Evolutionary conservation across 2,329 filamentous ascomycete genomes (phyloP), one percentile per base, ranked within the genome.

Genomic region (Stagonosporopsis vannaccii): DNA sequence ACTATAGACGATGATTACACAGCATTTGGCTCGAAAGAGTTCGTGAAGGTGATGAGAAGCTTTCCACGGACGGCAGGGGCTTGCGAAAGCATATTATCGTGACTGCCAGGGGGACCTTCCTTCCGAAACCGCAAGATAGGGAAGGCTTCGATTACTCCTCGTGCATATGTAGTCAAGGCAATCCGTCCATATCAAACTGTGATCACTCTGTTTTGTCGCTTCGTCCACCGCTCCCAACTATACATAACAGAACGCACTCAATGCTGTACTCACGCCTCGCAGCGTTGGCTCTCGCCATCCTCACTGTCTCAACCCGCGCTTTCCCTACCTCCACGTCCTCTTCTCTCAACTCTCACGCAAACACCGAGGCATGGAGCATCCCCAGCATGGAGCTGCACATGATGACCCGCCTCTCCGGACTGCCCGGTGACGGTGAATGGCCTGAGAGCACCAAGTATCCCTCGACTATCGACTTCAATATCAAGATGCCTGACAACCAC

Each of bases 371-470:
- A 48, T 71, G 64, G 64, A 44, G 25, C 19, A 70, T 72, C 25
- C 49, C 67, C 11, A 44, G 39, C 32, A 54, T 72, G 12, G 30
- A 63, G 22, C 64, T 67, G 36, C 70, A 73, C 58, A 71, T 70
- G 59, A 70, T 74, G 69, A 63, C 49, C 39, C 23, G 11, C 6
- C 44, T 57, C 49, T 63, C 64, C 6, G 70, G 70, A 8, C 41
- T 69, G 7, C 65, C 64, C 5, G 62, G 62, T 41, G 59, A 57
- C 32, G 39, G 33, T 8, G 35, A 36, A 1, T 73, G 70, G 70
- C 68, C 69, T 8, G 48, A 51, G 0, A n/a, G 26, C 17, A 30
- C 39, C 7, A 42, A 50, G 9, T 74, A 68, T 61, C 45, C 65
- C 35, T 63, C 58, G 6, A 67, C 65, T 11, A 61, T 73, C 37